Evolutionary conservation across 805 yeast genomes (phyloP), one percentile per base, ranked within the genome.

Genomic region (Candida dajiaensis): DNA sequence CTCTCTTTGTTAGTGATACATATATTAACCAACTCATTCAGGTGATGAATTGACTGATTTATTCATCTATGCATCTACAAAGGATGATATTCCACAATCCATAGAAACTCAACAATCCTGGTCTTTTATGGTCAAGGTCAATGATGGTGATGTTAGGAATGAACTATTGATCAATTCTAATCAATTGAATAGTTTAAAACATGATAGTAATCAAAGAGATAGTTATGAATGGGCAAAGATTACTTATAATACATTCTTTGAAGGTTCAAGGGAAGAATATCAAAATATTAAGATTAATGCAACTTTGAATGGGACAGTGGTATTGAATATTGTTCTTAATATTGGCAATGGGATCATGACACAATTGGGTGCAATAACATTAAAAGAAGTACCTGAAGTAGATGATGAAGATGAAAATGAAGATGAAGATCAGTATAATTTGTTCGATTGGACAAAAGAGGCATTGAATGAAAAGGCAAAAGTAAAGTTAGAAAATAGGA

Each of bases 371-470:
- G 26, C 42, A 19, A 48, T 44, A 15, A 31, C 44, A 2, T n/a
- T 55, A n/a, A 28, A 28, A 28, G 39, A 42, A 3, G 29, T 12
- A 4, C 44, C 23, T 7, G 38, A 35, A 11, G 50, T 40, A 13
- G 47, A 31, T 15, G 46, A 37, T 13, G 48, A 26, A 12, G 45
- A 41, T 2, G 49, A 42, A 4, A 43, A 35, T 5, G 42, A 28
- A 8, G 45, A 41, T 3, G 46, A 42, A 1, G 45, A 36, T 8
- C 40, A 28, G 2, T 55, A 41, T 40, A 56, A 57, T 25, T 37
- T 57, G 11, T 59, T 57, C 22, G 51, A 41, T 10, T 57, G 61
- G 62, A 47, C 58, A 13, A 22, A 38, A 7, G 8, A 40, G 1
- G 33, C 57, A n/a, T 43, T 38, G 15, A n/a, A 44, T 4, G 45